These are phyloP conservation scores for Mallotus japonicus DNA, from an alignment of 441 rosid genomes.

Conservation along the genomic window DNA sequence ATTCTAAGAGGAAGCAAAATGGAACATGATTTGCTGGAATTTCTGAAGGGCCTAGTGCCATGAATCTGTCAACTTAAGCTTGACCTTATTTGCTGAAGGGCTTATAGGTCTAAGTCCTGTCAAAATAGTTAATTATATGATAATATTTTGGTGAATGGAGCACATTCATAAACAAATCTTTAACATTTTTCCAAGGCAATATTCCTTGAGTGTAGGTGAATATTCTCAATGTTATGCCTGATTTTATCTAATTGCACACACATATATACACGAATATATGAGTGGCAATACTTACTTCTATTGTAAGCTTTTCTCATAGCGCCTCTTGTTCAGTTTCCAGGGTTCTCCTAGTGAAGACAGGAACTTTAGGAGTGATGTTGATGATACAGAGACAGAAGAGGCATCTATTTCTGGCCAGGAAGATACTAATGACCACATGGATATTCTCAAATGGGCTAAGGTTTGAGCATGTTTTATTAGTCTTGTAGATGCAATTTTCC, in stretches of 20 bases:
- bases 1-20: neutral
- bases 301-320: conserved; percentile 9
- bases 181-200: neutral
- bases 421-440: conserved; percentile 55
- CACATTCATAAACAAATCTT: neutral
- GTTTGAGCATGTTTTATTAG: conserved; percentile 38
- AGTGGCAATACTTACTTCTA: conserved; percentile 4
- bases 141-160: neutral
- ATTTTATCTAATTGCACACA: neutral
- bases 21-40: neutral
- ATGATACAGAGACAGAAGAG: conserved; percentile 81
- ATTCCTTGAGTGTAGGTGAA: neutral
- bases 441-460: conserved; percentile 96
- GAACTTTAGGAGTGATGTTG: conserved; percentile 59
- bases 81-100: neutral
- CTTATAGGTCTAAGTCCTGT: neutral
- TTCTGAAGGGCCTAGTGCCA: neutral
- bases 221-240: conserved; percentile 6
- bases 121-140: neutral
- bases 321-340: conserved; percentile 58
- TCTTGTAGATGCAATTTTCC: conserved; percentile 7
- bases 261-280: neutral
- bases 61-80: neutral
- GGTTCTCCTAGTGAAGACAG: conserved; percentile 72
- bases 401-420: conserved; percentile 89